Conservation (phyloP, 1,284 basidiomycete genomes). For the Ustilago nuda region DNA sequence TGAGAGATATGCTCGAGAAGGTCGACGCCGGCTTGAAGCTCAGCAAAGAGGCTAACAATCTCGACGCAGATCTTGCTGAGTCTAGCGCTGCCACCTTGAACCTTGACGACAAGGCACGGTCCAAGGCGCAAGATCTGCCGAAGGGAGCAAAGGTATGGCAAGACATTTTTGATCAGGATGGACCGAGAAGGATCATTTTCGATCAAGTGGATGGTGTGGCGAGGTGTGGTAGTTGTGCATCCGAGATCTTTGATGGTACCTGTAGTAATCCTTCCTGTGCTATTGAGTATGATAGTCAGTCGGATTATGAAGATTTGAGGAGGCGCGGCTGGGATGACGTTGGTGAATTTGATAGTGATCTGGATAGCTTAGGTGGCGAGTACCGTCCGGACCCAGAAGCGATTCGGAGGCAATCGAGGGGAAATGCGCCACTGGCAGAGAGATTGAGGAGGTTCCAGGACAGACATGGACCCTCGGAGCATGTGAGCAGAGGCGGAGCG, state of each 20-base stretch:
- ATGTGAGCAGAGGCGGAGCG: slow-evolving; percentile 5
- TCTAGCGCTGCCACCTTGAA: slow-evolving; percentile 33
- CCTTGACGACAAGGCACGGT: slow-evolving; percentile 35
- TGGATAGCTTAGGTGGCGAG: slow-evolving; percentile 10
- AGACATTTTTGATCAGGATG: slow-evolving; percentile 48
- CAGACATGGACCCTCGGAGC: slow-evolving; percentile 21
- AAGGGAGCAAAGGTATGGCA: slow-evolving; percentile 49
- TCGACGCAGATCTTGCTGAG: slow-evolving; percentile 30
- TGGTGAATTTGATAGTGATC: slow-evolving; percentile 21
- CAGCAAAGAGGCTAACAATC: slow-evolving; percentile 15
- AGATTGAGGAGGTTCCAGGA: slow-evolving; percentile 27
- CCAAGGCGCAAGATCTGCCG: slow-evolving; percentile 44
- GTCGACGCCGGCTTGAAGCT: slow-evolving; percentile 38
- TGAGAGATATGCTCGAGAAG: slow-evolving; percentile 59
- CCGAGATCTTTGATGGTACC: slow-evolving; percentile 58
- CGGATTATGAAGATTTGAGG: slow-evolving; percentile 29
- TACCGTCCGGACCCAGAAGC: background rate
- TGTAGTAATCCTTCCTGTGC: slow-evolving; percentile 59
- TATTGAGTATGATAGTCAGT: slow-evolving; percentile 46
- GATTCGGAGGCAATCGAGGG: background rate
- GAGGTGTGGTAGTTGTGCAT: slow-evolving; percentile 60
- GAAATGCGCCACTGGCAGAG: slow-evolving; percentile 9
- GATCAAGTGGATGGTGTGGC: slow-evolving; percentile 61
- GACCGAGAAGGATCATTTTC: slow-evolving; percentile 50
- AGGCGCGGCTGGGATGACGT: slow-evolving; percentile 23